These are phyloP conservation scores for Arctium minus DNA, from an alignment of 129 eudicot genomes.

Conservation along the genomic window DNA sequence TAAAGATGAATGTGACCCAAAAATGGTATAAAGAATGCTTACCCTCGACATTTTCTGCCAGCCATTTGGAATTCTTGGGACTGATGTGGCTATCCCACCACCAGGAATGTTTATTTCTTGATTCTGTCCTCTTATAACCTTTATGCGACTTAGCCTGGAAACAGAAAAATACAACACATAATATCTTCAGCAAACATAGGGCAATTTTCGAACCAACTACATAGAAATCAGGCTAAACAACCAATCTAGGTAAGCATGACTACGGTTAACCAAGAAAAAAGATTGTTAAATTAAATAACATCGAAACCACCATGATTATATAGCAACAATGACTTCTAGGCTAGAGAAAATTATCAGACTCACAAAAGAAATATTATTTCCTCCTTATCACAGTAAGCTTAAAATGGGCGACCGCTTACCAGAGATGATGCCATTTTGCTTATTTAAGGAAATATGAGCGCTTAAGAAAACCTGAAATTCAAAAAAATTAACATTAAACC, in stretches of 20 bases:
- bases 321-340: not conserved
- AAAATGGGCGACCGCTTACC: constrained; percentile 28
- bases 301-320: not conserved
- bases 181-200: not conserved
- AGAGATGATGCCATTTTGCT: constrained; percentile 40
- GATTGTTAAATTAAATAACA: not conserved
- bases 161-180: not conserved
- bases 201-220: not conserved
- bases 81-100: constrained; percentile 98
- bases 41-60: constrained; percentile 91
- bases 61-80: constrained; percentile 88
- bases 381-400: not conserved
- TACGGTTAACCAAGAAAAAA: not conserved
- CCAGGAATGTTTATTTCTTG: constrained; percentile 89
- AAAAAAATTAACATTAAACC: not conserved
- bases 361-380: not conserved
- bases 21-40: not conserved
- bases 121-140: constrained; percentile 52
- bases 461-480: constrained; percentile 23
- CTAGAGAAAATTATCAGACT: not conserved
- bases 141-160: constrained; percentile 51
- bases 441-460: constrained; percentile 4
- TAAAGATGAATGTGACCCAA: not conserved
- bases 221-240: not conserved
- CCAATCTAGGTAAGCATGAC: not conserved